These are phyloP conservation scores for Plasmodium ovale DNA, from an alignment of 169 alveolate species.

Conservation along the genomic window DNA sequence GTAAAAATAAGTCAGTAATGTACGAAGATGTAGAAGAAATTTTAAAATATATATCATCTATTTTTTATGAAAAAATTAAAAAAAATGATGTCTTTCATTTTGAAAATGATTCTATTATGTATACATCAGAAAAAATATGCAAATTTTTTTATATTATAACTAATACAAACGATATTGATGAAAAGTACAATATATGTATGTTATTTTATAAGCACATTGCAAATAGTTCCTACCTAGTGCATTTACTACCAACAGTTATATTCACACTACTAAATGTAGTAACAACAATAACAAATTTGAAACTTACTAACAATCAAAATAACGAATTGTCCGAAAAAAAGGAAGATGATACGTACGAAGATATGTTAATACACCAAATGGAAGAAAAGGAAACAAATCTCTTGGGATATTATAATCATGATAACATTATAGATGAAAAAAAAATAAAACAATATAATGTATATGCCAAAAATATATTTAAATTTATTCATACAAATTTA, in stretches of 20 bases:
- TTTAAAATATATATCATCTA: conserved; percentile 31
- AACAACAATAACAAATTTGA: conserved; percentile 12
- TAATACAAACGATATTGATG: conserved; percentile 33
- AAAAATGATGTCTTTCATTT: conserved; percentile 38
- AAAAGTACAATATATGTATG: conserved; percentile 32
- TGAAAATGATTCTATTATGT: conserved; percentile 17
- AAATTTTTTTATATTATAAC: conserved; percentile 73
- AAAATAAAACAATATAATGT: conserved; percentile 30
- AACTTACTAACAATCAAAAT: too few relatives aligned
- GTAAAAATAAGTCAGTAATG: conserved; percentile 28
- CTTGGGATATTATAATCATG: not conserved
- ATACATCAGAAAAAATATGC: conserved; percentile 50
- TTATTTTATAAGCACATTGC: conserved; percentile 44
- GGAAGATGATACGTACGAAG: not conserved
- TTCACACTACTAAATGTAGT: conserved; percentile 30
- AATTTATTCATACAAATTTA: conserved; percentile 45
- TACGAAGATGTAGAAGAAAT: conserved; percentile 55
- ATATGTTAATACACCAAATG: not conserved
- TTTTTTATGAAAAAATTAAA: conserved; percentile 30
- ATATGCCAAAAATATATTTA: conserved; percentile 39
- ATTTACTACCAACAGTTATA: conserved; percentile 32
- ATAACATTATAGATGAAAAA: conserved; percentile 17
- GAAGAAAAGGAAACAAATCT: not conserved
- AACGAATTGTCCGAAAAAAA: not conserved
- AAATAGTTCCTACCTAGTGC: conserved; percentile 20